Evolutionary conservation across 495 filamentous ascomycete species (phyloP).

Genomic region (Neurospora sp.): DNA sequence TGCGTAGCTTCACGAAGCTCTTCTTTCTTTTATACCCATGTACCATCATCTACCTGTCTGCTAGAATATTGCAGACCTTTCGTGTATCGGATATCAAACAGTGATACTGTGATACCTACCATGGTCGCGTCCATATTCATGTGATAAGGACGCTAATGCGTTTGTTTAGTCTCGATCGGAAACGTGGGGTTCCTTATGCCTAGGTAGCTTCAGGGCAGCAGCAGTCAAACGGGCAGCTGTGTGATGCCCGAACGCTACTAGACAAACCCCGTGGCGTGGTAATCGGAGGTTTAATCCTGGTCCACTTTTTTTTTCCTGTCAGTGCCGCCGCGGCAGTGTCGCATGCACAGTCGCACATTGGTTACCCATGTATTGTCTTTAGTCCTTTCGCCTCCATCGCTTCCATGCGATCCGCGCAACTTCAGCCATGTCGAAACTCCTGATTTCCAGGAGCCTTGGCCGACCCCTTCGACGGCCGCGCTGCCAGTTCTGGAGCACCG

Average conservation of each 20-base stretch:
- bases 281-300: not conserved
- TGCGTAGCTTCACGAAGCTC: not conserved
- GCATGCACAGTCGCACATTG: not conserved
- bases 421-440: conserved; percentile 24
- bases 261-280: not conserved
- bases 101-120: not conserved
- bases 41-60: not conserved
- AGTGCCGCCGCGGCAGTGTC: not conserved
- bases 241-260: not conserved
- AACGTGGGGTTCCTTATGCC: not conserved
- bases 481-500: conserved; percentile 1
- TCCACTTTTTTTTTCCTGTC: not conserved
- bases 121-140: not conserved
- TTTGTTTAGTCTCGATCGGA: not conserved
- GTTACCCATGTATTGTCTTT: not conserved
- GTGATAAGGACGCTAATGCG: not conserved
- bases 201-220: not conserved
- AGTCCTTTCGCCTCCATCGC: not conserved
- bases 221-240: not conserved
- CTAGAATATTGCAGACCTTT: not conserved
- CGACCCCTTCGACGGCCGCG: conserved; percentile 10
- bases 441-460: conserved; percentile 23
- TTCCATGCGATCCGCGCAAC: conserved; percentile 1
- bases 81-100: not conserved
- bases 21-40: not conserved